Base-by-base conservation (phyloP, 495 filamentous ascomycete species). In the Alectoria sarmentosa region DNA sequence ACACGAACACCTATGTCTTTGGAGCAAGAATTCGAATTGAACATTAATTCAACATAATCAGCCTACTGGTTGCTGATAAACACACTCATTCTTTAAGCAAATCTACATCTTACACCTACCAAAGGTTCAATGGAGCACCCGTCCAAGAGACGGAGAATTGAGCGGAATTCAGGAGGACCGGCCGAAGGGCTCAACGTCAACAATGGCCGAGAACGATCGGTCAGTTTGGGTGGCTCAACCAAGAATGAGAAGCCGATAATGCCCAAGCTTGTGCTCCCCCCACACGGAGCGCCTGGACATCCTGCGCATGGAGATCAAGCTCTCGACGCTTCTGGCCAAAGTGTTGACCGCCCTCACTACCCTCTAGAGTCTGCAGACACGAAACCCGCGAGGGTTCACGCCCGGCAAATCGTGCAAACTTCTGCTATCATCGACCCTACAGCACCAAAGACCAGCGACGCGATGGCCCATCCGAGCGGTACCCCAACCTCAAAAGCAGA, bases 111-210 rank as follows among this genome's bases (percentile, higher is more conserved):
- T 36, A 42, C 30, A 36, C 59, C 41, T 38, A 62, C n/a, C 49
- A 28, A 62, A 58, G 36, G 57, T 61, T 30, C 48, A 58, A 71
- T 71, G 69, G 68, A 71, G 34, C 65, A 65, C 55, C 65, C 69
- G 34, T 66, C 61, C 54, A 71, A 71, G 59, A 65, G 67, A 63
- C 69, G 69, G 39, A 69, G 52, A 42, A 36, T 71, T 13, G 61
- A 63, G 59, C 62, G 56, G 28, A 55, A 41, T 19, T 60, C 54
- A 21, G 62, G 52, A 37, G 32, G 44, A 32, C 30, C 64, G 32
- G 23, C 34, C 23, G 52, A 30, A 64, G 38, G 39, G 9, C 34
- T 63, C 54, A 55, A 36, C 17, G 17, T 66, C 34, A 52, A 66
- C 17, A 42, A 63, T 19, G 52, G 60, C 52, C 48, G 61, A 63